Evolutionary conservation across 441 rosid species (phyloP).

Genomic region (Kokia cookei): DNA sequence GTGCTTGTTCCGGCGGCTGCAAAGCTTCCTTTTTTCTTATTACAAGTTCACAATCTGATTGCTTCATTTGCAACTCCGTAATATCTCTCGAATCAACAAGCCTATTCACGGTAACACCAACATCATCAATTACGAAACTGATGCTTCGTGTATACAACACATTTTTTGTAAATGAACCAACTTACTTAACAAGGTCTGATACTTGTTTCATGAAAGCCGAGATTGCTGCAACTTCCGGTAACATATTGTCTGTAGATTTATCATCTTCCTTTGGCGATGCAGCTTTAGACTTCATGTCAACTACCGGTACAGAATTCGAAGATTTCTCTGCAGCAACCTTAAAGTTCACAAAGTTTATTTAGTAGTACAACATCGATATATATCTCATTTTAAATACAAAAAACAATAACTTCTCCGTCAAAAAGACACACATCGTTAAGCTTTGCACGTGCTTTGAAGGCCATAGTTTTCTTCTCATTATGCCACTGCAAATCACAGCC

Average conservation of each 20-base stretch:
- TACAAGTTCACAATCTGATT: conserved; percentile 66
- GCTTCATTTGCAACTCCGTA: conserved; percentile 79
- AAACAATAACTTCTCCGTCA: conserved; percentile 2
- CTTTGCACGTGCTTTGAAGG: conserved; percentile 38
- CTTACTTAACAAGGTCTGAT: conserved; percentile 85
- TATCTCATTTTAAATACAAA: not conserved
- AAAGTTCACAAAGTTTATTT: not conserved
- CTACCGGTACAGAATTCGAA: conserved; percentile 43
- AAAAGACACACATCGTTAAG: conserved; percentile 50
- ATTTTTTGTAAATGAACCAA: not conserved
- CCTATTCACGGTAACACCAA: conserved; percentile 33
- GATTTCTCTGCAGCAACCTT: conserved; percentile 43
- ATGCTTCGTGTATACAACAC: not conserved
- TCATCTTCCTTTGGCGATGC: conserved; percentile 33
- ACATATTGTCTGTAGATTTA: conserved; percentile 19
- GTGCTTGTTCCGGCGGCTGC: conserved; percentile 43
- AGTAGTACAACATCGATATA: not conserved
- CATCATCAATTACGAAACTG: not conserved
- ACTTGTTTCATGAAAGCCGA: conserved; percentile 80
- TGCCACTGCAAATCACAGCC: conserved; percentile 27
- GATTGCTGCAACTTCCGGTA: conserved; percentile 47
- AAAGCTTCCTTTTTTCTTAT: conserved; percentile 88
- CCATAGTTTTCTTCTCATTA: conserved; percentile 33
- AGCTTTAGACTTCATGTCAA: conserved; percentile 4
- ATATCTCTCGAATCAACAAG: conserved; percentile 92